These are phyloP conservation scores for Cornus florida DNA, from an alignment of 148 eudicot species.

Conservation along the genomic window DNA sequence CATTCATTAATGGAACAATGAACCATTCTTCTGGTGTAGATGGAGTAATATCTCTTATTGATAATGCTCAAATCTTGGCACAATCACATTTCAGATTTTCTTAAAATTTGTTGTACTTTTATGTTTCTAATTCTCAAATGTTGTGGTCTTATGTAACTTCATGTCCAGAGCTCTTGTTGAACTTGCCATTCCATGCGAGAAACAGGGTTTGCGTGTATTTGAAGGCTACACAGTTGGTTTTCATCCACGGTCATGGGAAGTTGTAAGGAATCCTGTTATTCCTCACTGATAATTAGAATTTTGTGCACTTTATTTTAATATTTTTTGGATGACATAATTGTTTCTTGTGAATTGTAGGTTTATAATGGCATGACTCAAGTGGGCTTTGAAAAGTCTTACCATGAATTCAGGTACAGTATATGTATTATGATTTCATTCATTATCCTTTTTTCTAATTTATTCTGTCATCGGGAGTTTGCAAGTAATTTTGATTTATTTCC, in stretches of 20 bases:
- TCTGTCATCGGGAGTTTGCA: background rate
- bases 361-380: slow-evolving; percentile 90
- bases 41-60: background rate
- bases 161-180: slow-evolving; percentile 68
- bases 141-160: slow-evolving; percentile 13
- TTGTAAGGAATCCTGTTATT: slow-evolving; percentile 43
- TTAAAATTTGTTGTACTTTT: background rate
- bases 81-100: background rate
- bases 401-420: slow-evolving; percentile 62
- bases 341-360: slow-evolving; percentile 44
- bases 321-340: background rate
- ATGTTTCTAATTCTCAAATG: slow-evolving; percentile 12
- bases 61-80: background rate
- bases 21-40: no score
- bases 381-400: slow-evolving; percentile 73
- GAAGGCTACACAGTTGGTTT: slow-evolving; percentile 92
- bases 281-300: background rate
- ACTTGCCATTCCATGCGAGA: slow-evolving; percentile 91
- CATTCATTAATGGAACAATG: no score
- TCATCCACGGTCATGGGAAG: slow-evolving; percentile 90
- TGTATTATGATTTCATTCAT: slow-evolving; percentile 1
- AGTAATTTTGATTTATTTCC: background rate
- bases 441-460: background rate
- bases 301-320: slow-evolving; percentile 8
- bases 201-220: slow-evolving; percentile 76